Evolutionary conservation across 441 rosid genomes (phyloP).

Genomic region (Gossypium lobatum): DNA sequence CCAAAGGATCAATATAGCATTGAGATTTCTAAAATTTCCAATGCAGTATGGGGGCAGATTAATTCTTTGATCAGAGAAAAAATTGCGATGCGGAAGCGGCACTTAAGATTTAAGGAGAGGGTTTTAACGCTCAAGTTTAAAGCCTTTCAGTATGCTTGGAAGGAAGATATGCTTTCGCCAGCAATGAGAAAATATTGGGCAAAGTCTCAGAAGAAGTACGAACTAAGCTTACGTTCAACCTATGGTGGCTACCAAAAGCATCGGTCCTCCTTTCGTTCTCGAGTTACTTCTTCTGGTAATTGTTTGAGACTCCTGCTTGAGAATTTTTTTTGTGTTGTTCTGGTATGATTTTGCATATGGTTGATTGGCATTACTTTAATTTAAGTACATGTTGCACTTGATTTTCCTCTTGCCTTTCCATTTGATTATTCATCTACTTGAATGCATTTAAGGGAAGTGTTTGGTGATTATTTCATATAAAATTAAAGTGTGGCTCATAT

Average conservation of each 20-base stretch:
- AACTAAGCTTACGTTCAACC: slow-evolving; percentile 42
- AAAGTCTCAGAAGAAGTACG: slow-evolving; percentile 65
- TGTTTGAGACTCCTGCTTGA: background rate
- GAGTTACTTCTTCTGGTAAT: slow-evolving; percentile 71
- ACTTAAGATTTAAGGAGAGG: slow-evolving; percentile 70
- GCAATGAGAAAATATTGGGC: slow-evolving; percentile 49
- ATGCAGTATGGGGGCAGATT: slow-evolving; percentile 20
- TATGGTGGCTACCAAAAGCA: slow-evolving; percentile 50
- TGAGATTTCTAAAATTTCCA: slow-evolving; percentile 31
- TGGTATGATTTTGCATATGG: background rate
- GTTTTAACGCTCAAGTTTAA: slow-evolving; percentile 71
- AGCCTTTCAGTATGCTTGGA: slow-evolving; percentile 77
- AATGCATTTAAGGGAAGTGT: background rate
- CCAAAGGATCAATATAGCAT: slow-evolving; percentile 36
- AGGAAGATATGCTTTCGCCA: slow-evolving; percentile 64
- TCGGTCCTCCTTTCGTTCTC: slow-evolving; percentile 59
- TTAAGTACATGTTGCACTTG: background rate
- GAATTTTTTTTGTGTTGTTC: background rate
- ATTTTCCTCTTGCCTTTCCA: background rate
- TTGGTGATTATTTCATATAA: background rate
- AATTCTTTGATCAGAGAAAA: slow-evolving; percentile 42
- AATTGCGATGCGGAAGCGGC: slow-evolving; percentile 38
- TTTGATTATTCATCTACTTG: background rate
- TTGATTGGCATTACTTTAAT: background rate
- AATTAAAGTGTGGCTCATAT: background rate